Conservation (phyloP, 106 monocot genomes). For the Cymbidium sinense region DNA sequence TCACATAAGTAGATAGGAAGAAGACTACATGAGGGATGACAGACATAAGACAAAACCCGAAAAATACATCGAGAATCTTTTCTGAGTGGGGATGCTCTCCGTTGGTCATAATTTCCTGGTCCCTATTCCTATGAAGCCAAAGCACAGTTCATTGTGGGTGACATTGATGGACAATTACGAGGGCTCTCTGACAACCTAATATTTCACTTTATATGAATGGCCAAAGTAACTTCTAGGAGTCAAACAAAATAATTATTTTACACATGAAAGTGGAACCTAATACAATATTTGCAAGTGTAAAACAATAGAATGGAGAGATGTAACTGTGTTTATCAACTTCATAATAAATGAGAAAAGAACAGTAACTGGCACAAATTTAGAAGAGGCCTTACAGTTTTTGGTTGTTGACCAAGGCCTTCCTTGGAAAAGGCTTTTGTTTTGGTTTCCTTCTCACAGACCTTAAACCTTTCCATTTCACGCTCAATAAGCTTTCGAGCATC, state of each 20-base stretch:
- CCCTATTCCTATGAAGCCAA: background rate
- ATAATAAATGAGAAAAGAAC: background rate
- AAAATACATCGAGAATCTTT: background rate
- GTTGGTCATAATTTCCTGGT: background rate
- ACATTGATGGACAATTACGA: background rate
- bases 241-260: background rate
- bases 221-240: background rate
- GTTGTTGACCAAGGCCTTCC: constrained; percentile 95
- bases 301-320: background rate
- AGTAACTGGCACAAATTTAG: background rate
- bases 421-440: constrained; percentile 99
- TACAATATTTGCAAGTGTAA: background rate
- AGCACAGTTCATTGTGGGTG: background rate
- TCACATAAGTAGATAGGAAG: background rate
- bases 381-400: constrained; percentile 69
- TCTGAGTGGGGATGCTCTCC: background rate
- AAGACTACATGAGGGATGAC: background rate
- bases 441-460: constrained; percentile 97
- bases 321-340: background rate
- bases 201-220: background rate
- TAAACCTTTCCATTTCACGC: constrained; percentile 97
- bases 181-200: background rate
- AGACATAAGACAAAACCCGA: background rate
- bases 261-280: background rate
- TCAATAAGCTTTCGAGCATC: constrained; percentile 97